Base-by-base conservation (phyloP, 164 flowering plant genomes). In the Dillenia turbinata region DNA sequence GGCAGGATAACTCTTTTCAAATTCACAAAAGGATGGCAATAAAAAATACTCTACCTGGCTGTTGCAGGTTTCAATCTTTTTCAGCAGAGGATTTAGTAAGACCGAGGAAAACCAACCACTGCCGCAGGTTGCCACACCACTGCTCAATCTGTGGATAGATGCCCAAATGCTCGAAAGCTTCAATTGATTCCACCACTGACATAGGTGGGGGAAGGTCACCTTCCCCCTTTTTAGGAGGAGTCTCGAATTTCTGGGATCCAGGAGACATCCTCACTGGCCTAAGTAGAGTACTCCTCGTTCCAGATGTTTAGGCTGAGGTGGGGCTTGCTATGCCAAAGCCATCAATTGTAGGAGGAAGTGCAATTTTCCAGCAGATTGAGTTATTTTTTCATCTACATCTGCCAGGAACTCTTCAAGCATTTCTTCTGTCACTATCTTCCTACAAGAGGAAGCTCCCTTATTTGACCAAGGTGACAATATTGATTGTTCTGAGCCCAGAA, bases 251-350 rank as follows among this genome's bases (percentile, higher is more conserved):
- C 72, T 93, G 94, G 16, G 97, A 85, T 56, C 85, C 81, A 52
- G 98, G 98, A 52, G 98, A 93, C 92, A 87, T 89, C 75, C 96
- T 79, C 65, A 93, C 96, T 16, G 94, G 90, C 82, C 96, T 85
- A 62, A 93, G 62, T 33, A 97, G 97, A 61, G 96, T 90, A 71
- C 84, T 87, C 75, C 96, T 89, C 65, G 89, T 74, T 69, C 92
- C 98, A 69, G 98, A 83, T 49, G 83, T 79, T 70, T 71, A 79
- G 69, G 84, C 85, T 61, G 96, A 81, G 66, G 62, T 75, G 15
- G 98, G 95, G 72, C 86, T 87, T 15, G 80, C 67, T 49, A 81
- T 64, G 48, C 88, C 78, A 64, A 88, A 79, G 58, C 90, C 81
- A 69, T 68, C 68, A 60, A 85, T 68, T 44, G 92, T 82, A 9